Base-by-base conservation (phyloP, 306 rosid species). In the Cotoneaster glaucophyllus region DNA sequence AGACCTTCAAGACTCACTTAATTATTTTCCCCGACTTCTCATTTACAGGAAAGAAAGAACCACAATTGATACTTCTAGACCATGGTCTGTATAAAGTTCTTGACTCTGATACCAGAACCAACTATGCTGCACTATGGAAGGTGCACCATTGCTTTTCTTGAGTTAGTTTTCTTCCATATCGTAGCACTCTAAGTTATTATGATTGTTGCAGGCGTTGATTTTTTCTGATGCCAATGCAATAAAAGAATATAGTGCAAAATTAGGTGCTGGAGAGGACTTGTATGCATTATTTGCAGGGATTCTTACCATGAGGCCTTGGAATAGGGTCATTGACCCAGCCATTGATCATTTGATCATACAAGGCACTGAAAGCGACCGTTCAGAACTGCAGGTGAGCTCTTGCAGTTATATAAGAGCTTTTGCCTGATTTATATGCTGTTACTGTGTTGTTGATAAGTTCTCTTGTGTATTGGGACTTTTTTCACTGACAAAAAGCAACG, bases 271-370 rank as follows among this genome's bases (percentile, higher is more conserved):
- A 79, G 97, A 95, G 77, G 98, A 92, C 87, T 84, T 92, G 66
- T 90, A 89, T 83, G 97, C 90, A 45, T 86, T 95, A 71, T 95
- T 95, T 82, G 99, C 99, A 28, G 99, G 97, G 81, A 82, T 89
- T 84, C 91, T 95, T 64, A 92, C 99, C 11, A 95, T 95, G 99
- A 89, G 90, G 77, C 99, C 99, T 74, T 95, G 99, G 99, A 81
- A 89, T 79, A 86, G 91, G 76, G 97, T 95, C 76, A 86, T 90
- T 59, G 98, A 92, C 79, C 78, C 85, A 68, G 80, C 99, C 15
- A 81, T 87, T 86, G 99, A 92, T 85, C 99, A 95, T 84, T 86
- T 95, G 80, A 92, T 92, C 75, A 89, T 95, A 71, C 83, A 70
- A 76, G 97, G 98, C 73, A 77, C 72, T 72, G 93, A 86, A 41